These are phyloP conservation scores for Kokia cookei DNA, from an alignment of 441 rosid genomes.

Conservation along the genomic window DNA sequence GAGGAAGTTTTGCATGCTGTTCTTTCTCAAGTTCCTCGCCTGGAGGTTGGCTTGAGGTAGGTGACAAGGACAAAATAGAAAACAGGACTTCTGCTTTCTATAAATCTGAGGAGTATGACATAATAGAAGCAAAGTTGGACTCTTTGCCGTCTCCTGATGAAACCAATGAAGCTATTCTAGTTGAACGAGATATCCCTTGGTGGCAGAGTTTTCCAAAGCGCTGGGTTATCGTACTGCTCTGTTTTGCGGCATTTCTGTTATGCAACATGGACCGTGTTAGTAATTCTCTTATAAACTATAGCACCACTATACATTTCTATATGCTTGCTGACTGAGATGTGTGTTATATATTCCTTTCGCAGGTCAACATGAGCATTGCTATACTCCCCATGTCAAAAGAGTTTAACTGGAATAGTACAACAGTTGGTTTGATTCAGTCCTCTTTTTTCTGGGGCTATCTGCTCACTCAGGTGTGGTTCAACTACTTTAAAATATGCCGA, in stretches of 20 bases:
- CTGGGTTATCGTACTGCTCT: constrained; percentile 84
- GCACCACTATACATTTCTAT: not conserved
- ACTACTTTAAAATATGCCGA: not conserved
- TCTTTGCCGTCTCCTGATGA: constrained; percentile 47
- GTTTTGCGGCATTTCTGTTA: constrained; percentile 76
- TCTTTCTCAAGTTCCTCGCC: constrained; percentile 18
- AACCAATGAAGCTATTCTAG: constrained; percentile 49
- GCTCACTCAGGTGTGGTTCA: constrained; percentile 72
- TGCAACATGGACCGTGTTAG: constrained; percentile 99
- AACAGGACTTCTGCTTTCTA: constrained; percentile 54
- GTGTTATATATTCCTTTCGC: constrained; percentile 12
- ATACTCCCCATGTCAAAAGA: constrained; percentile 97
- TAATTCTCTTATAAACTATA: constrained; percentile 4
- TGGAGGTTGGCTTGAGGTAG: constrained; percentile 25
- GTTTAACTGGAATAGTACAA: constrained; percentile 93
- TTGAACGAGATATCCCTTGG: constrained; percentile 55
- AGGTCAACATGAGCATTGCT: constrained; percentile 99
- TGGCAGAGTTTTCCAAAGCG: constrained; percentile 84
- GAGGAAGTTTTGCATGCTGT: constrained; percentile 29
- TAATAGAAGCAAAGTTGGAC: constrained; percentile 47
- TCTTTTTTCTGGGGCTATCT: constrained; percentile 99
- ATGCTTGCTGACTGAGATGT: constrained; percentile 11
- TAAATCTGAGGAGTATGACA: constrained; percentile 77
- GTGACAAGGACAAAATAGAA: constrained; percentile 11
- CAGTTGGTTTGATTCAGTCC: constrained; percentile 96